A percentile compares a stretch with the other conserved stretches of the same genome.
Conservation (phyloP, 805 yeast species). For the Yarrowia sp. region DNA sequence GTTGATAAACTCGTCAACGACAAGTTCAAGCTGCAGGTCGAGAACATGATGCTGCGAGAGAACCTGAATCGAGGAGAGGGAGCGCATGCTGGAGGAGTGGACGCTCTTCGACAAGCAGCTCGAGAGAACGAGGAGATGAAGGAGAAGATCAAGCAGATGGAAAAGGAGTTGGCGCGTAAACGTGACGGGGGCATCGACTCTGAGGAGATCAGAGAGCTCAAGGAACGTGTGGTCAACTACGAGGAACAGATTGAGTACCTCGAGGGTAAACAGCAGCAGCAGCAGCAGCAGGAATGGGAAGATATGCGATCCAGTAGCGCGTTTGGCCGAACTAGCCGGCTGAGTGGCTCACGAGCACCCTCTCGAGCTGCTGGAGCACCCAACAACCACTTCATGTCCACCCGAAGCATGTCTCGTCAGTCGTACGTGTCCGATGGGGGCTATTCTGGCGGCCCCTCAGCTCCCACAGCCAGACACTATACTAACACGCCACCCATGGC, state of each 20-base stretch:
- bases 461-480: background rate
- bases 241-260: conserved; percentile 35
- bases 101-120: conserved; percentile 3
- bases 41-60: conserved; percentile 22
- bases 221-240: conserved; percentile 34
- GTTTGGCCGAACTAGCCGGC: conserved; percentile 16
- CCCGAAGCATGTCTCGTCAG: conserved; percentile 27
- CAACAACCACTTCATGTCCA: conserved; percentile 2
- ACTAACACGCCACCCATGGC: background rate
- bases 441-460: no score
- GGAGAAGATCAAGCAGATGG: conserved; percentile 26
- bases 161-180: conserved; percentile 18
- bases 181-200: conserved; percentile 2
- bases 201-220: conserved; percentile 29
- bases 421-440: conserved; percentile 9
- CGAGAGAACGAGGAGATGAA: conserved; percentile 25
- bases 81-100: conserved; percentile 18
- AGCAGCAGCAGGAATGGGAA: conserved; percentile 24
- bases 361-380: background rate
- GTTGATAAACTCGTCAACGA: conserved; percentile 37
- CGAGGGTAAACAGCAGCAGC: conserved; percentile 27
- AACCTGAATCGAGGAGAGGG: conserved; percentile 14
- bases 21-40: conserved; percentile 28
- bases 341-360: conserved; percentile 25
- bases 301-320: conserved; percentile 9